A percentile compares a stretch with the other conserved stretches of the same genome.
These are phyloP conservation scores for Tricholoma flavovirens DNA, from an alignment of 768 basidiomycete species.

Conservation along the genomic window DNA sequence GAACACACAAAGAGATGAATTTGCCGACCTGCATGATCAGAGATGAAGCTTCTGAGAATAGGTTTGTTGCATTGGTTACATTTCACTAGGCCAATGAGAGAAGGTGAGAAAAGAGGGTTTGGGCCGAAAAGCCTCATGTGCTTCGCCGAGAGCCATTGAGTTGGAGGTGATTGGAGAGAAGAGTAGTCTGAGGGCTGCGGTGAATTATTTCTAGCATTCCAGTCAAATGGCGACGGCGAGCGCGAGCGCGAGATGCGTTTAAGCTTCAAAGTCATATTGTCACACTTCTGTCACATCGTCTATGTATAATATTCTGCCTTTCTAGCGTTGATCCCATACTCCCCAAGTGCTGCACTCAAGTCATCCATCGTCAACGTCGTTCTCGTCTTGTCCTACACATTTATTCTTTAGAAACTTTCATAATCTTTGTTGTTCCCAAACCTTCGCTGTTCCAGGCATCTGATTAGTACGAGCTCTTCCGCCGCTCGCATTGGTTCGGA, in stretches of 20 bases:
- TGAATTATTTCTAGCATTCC: slow-evolving; percentile 43
- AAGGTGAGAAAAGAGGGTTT: slow-evolving; percentile 59
- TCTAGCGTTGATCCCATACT: slow-evolving; percentile 91
- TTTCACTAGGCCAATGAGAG: slow-evolving; percentile 57
- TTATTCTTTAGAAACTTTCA: not conserved
- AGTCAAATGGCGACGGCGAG: slow-evolving; percentile 54
- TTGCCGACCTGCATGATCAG: slow-evolving; percentile 65
- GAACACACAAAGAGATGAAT: not conserved
- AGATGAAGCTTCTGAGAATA: slow-evolving; percentile 65
- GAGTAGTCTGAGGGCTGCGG: slow-evolving; percentile 32
- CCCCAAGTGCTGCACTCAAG: slow-evolving; percentile 83
- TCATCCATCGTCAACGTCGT: slow-evolving; percentile 98
- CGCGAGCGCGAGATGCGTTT: slow-evolving; percentile 28
- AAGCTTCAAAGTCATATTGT: slow-evolving; percentile 39
- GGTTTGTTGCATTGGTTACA: slow-evolving; percentile 84
- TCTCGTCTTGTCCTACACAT: slow-evolving; percentile 73
- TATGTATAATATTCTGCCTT: slow-evolving; percentile 94
- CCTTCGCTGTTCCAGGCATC: slow-evolving; percentile 58
- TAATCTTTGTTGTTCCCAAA: slow-evolving; percentile 21
- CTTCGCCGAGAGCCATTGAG: slow-evolving; percentile 76
- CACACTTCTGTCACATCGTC: slow-evolving; percentile 1
- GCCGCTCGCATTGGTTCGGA: slow-evolving; percentile 81
- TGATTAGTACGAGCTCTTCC: slow-evolving; percentile 64
- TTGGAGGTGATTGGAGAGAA: slow-evolving; percentile 64
- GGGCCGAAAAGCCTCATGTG: slow-evolving; percentile 89